Evolutionary conservation across 768 basidiomycete genomes (phyloP).

Genomic region (Glaciozyma antarctica): DNA sequence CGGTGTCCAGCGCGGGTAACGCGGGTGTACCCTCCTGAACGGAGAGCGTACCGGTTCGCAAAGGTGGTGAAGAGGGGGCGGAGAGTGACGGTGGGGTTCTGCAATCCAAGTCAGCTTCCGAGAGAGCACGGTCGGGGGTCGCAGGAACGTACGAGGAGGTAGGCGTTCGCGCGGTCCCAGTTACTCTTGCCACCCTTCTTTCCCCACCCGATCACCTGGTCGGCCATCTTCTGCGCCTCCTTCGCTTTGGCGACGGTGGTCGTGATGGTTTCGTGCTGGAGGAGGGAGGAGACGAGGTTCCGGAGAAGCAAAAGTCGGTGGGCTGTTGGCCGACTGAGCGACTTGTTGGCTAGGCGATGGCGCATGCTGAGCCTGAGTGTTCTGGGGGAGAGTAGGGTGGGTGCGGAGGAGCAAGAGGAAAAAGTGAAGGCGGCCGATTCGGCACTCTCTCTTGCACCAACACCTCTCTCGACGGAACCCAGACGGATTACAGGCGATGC

Average conservation of each 20-base stretch:
- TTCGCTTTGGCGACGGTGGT: slow-evolving; percentile 93
- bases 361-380: not conserved
- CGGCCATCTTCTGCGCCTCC: slow-evolving; percentile 79
- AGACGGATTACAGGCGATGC: too few species aligned
- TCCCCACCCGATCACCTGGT: slow-evolving; percentile 90
- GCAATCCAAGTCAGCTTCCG: not conserved
- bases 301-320: slow-evolving; percentile 89
- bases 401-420: not conserved
- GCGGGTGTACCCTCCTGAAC: slow-evolving; percentile 91
- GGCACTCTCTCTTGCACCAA: not conserved
- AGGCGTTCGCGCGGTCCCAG: slow-evolving; percentile 62
- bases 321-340: slow-evolving; percentile 58
- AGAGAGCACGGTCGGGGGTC: not conserved
- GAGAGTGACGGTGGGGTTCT: slow-evolving; percentile 52
- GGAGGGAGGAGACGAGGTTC: slow-evolving; percentile 84
- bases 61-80: slow-evolving; percentile 77
- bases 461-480: too few species aligned
- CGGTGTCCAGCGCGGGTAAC: slow-evolving; percentile 86
- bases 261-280: slow-evolving; percentile 90
- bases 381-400: not conserved
- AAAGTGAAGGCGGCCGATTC: not conserved
- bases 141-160: slow-evolving; percentile 49
- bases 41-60: slow-evolving; percentile 63
- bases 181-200: slow-evolving; percentile 61
- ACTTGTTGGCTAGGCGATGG: not conserved